Base-by-base conservation (phyloP, 768 basidiomycete species). In the Lactifluus subvellereus region DNA sequence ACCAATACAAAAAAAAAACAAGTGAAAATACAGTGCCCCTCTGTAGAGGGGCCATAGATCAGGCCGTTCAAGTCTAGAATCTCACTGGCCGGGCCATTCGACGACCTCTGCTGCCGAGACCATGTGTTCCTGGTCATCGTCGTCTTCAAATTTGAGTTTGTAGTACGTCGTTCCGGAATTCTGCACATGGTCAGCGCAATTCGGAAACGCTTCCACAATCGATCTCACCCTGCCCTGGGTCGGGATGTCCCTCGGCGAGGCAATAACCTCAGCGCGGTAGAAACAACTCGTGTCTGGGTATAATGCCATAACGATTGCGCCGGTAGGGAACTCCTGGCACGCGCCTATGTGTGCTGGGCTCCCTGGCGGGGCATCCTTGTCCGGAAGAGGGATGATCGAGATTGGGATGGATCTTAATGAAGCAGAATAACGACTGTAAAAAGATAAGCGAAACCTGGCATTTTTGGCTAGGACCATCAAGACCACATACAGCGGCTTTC, bases 201-300 rank as follows among this genome's bases (percentile, higher is more conserved):
- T 76, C 75, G 38, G 69, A 22, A 13, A 13, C 72, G 72, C 50
- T 16, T 49, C 33, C n/a, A 22, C 32, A 54, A 52, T 45, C 56
- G 35, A 60, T 50, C 77, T 74, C 64, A 81, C 80, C 30, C 80
- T 73, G 57, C 72, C 71, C 4, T 69, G 61, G 0, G 74, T 72
- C 30, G 72, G 74, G 33, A 76, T 69, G 55, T 80, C 81, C 53
- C 69, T 75, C 5, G 89, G 90, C 10, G 84, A 82, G n/a, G 83
- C 79, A 51, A 91, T 79, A 6, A 94, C 90, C 69, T 91, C 88
- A 7, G 91, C 91, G 32, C 88, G 87, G 70, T 94, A 94, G 77
- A 94, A 94, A 71, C 89, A 91, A 68, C 89, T 93, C 0, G 91
- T 94, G 70, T 94, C 91, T 0, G 91, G 91, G 73, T 92, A 94